Evolutionary conservation across 2,329 filamentous ascomycete species (phyloP).

Genomic region (Cladosporium sp.): DNA sequence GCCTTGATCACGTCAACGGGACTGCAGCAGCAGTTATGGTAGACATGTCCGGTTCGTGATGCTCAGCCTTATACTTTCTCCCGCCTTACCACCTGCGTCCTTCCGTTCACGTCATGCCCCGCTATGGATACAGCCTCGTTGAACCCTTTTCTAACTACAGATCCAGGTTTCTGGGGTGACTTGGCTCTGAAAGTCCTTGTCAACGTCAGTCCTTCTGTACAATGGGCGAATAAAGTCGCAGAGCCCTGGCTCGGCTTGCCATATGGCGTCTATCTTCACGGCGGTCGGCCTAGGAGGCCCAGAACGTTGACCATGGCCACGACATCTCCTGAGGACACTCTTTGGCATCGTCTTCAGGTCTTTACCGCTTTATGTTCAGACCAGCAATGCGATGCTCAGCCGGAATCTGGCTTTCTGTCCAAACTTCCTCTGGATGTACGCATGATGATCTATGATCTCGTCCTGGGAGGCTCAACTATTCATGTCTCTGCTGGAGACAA

Average conservation of each 20-base stretch:
- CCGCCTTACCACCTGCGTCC: not conserved
- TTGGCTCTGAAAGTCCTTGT: constrained; percentile 31
- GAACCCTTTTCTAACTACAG: constrained; percentile 16
- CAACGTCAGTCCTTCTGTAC: constrained; percentile 33
- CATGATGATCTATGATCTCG: constrained; percentile 37
- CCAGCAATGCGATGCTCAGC: constrained; percentile 29
- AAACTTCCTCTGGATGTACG: constrained; percentile 35
- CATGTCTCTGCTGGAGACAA: constrained; percentile 29
- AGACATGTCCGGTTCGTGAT: constrained; percentile 16
- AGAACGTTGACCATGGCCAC: constrained; percentile 31
- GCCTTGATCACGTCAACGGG: constrained; percentile 6
- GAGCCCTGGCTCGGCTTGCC: constrained; percentile 35
- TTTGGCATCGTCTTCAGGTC: constrained; percentile 30
- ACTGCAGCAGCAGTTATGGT: not conserved
- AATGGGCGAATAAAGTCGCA: constrained; percentile 35
- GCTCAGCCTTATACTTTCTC: not conserved
- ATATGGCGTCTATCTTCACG: constrained; percentile 34
- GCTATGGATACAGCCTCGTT: constrained; percentile 12
- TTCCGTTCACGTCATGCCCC: not conserved
- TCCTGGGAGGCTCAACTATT: constrained; percentile 32
- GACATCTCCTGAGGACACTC: constrained; percentile 23
- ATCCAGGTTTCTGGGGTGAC: constrained; percentile 33
- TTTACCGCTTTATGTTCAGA: constrained; percentile 26
- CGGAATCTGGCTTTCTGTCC: constrained; percentile 27
- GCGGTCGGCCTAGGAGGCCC: constrained; percentile 28